Percentiles rank a stretch among this genome's conserved stretches.
Conservation (phyloP, 106 monocot genomes). For the Dioscorea dumetorum region DNA sequence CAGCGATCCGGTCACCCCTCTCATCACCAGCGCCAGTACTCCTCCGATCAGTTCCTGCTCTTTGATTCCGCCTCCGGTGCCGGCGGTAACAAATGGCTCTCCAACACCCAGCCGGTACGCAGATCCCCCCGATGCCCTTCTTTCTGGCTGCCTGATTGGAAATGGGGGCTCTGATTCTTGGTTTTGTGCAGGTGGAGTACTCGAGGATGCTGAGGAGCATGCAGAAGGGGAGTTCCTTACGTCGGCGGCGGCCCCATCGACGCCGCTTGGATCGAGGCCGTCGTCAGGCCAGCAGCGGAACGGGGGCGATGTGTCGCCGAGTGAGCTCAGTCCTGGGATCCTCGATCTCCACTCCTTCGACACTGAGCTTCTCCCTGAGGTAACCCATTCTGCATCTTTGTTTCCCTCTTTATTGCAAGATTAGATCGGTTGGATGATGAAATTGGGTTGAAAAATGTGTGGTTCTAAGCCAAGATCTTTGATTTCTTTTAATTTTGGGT, state of each 20-base stretch:
- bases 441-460: too few relatives aligned
- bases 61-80: conserved; percentile 25
- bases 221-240: conserved; percentile 55
- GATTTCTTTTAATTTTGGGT: too few relatives aligned
- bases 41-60: conserved; percentile 40
- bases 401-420: too few relatives aligned
- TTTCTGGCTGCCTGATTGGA: background rate
- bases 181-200: conserved; percentile 41
- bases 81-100: conserved; percentile 40
- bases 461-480: too few relatives aligned
- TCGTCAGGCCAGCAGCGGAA: conserved; percentile 28
- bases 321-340: conserved; percentile 71
- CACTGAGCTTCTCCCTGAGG: conserved; percentile 67
- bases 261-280: conserved; percentile 25
- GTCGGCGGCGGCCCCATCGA: conserved; percentile 31
- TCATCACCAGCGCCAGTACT: conserved; percentile 50
- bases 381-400: background rate
- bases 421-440: too few relatives aligned
- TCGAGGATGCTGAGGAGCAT: conserved; percentile 61
- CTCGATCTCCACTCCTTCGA: conserved; percentile 75
- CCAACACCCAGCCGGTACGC: conserved; percentile 9
- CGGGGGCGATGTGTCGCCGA: conserved; percentile 26
- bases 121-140: background rate
- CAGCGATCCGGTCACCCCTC: too few relatives aligned
- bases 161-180: background rate